A percentile compares a stretch with the other conserved stretches of the same genome.
These are phyloP conservation scores for Hypoxylon sp. DNA, from an alignment of 2,329 filamentous ascomycete genomes.

Conservation along the genomic window DNA sequence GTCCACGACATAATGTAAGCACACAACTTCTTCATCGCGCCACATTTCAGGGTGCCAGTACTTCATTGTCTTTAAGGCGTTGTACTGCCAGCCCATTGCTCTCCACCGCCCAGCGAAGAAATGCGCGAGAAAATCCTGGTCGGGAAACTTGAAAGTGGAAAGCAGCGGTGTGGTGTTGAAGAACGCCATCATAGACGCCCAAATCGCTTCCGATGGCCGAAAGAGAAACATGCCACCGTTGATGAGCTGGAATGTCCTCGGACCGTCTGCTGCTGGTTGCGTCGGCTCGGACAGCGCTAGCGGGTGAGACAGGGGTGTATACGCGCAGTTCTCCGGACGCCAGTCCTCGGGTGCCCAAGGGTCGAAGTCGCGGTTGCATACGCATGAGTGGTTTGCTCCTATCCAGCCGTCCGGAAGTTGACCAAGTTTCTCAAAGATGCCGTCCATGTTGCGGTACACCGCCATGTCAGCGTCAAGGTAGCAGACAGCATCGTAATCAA, in stretches of 20 bases:
- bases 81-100: slow-evolving; percentile 61
- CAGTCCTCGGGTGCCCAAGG: slow-evolving; percentile 63
- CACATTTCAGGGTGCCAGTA: slow-evolving; percentile 65
- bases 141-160: slow-evolving; percentile 61
- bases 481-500: slow-evolving; percentile 56
- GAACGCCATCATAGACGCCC: slow-evolving; percentile 54
- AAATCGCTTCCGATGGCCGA: slow-evolving; percentile 54
- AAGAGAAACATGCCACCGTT: slow-evolving; percentile 66
- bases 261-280: slow-evolving; percentile 41
- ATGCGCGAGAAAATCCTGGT: slow-evolving; percentile 64
- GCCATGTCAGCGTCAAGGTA: slow-evolving; percentile 67
- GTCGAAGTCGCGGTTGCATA: slow-evolving; percentile 64
- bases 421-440: slow-evolving; percentile 55
- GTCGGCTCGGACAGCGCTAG: slow-evolving; percentile 52
- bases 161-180: slow-evolving; percentile 56
- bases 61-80: slow-evolving; percentile 65
- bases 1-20: slow-evolving; percentile 66
- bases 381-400: slow-evolving; percentile 62
- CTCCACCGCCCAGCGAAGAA: slow-evolving; percentile 60
- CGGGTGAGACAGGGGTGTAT: slow-evolving; percentile 56
- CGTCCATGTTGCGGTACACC: slow-evolving; percentile 57
- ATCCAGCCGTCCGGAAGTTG: slow-evolving; percentile 56
- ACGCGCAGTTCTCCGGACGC: slow-evolving; percentile 61
- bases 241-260: slow-evolving; percentile 58
- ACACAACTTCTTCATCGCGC: slow-evolving; percentile 60